These are phyloP conservation scores for Stipa capillata DNA, from an alignment of 176 grass and related monocot genomes.

Conservation along the genomic window DNA sequence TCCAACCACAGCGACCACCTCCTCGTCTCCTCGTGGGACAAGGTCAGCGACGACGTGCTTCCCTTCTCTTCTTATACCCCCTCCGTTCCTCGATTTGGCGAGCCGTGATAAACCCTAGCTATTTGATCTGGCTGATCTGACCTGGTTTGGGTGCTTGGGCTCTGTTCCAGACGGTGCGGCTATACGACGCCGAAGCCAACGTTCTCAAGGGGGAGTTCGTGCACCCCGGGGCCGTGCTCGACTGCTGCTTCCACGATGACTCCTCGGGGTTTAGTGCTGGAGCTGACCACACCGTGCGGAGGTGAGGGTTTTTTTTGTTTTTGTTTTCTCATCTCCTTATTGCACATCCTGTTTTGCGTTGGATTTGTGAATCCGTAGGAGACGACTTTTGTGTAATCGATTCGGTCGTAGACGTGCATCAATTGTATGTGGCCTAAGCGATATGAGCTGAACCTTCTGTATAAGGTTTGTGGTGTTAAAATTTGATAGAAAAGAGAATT, in stretches of 20 bases:
- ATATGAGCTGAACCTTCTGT: not conserved
- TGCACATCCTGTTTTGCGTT: not conserved
- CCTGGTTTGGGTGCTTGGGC: not conserved
- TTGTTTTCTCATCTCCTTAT: not conserved
- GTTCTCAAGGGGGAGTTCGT: constrained; percentile 79
- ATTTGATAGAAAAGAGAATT: not conserved
- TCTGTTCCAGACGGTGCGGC: constrained; percentile 59
- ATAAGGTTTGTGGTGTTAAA: not conserved
- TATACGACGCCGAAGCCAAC: constrained; percentile 74
- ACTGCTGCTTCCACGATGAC: constrained; percentile 98
- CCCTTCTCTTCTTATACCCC: not conserved
- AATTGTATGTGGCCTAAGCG: not conserved
- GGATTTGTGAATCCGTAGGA: not conserved
- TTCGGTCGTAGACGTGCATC: not conserved
- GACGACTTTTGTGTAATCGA: not conserved
- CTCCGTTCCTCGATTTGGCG: not conserved
- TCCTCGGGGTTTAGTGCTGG: constrained; percentile 82
- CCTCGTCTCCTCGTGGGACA: constrained; percentile 98
- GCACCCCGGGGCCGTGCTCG: constrained; percentile 70
- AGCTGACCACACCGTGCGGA: constrained; percentile 72
- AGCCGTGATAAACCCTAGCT: constrained; percentile 36
- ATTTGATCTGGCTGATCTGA: constrained; percentile 18
- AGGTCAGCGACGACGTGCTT: constrained; percentile 21
- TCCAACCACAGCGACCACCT: constrained; percentile 98
- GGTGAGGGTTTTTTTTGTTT: constrained; percentile 27